phyloP scores from a whole-genome alignment of 1,284 basidiomycete genomes.

The Thecaphora frezii region DNA sequence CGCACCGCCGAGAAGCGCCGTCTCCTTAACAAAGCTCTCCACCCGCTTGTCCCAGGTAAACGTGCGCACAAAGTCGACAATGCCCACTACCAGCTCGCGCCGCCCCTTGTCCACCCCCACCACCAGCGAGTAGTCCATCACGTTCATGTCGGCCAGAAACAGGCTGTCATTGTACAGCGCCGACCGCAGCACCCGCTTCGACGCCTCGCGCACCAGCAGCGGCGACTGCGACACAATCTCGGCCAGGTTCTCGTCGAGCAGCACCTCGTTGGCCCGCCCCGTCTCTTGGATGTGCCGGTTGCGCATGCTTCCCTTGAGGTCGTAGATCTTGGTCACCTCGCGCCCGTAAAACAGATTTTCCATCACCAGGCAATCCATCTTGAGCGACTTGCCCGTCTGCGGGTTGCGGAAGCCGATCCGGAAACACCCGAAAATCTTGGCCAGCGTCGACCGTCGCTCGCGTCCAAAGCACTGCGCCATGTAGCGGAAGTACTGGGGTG shows the following conservation, averaged over 20 bases:
- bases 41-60: conserved; percentile 98
- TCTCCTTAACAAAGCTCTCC: conserved; percentile 96
- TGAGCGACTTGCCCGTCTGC: conserved; percentile 73
- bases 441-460: conserved; percentile 86
- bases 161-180: conserved; percentile 83
- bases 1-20: conserved; percentile 76
- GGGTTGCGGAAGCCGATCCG: conserved; percentile 89
- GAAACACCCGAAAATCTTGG: conserved; percentile 97
- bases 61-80: conserved; percentile 91
- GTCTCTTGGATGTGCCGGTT: conserved; percentile 75
- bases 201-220: conserved; percentile 91
- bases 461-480: conserved; percentile 67
- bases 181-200: conserved; percentile 85
- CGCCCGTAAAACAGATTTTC: conserved; percentile 93
- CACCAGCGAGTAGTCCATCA: conserved; percentile 96
- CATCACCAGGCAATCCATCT: conserved; percentile 96
- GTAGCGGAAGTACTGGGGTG: conserved; percentile 95
- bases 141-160: conserved; percentile 88
- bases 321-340: conserved; percentile 70
- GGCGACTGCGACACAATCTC: conserved; percentile 67
- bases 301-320: conserved; percentile 55
- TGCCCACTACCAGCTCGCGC: conserved; percentile 74
- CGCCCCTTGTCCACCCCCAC: conserved; percentile 70
- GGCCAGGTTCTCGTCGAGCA: conserved; percentile 89
- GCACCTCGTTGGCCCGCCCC: conserved; percentile 82